Evolutionary conservation across 2,329 filamentous ascomycete genomes (phyloP), one percentile per base, ranked within the genome.

Genomic region (Xylaria sp.): DNA sequence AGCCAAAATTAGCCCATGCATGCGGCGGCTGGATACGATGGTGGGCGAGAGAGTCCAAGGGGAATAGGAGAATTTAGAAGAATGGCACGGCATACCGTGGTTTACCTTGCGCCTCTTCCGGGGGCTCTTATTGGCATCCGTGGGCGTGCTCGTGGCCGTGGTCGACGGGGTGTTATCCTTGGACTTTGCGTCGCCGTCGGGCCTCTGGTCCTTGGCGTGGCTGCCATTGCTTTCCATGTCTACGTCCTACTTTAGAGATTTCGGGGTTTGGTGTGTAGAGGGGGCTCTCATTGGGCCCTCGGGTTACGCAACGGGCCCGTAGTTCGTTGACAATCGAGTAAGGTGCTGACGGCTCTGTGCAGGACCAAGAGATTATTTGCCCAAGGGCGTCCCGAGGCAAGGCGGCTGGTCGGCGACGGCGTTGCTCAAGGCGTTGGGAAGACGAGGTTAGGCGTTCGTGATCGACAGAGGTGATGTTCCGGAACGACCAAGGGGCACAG

Each of bases 31-130:
- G 54, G 52, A 65, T 62, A 65, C 62, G 63, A 63, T 57, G 56
- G 60, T 57, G 60, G 61, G 39, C 51, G 41, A 44, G 51, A 41
- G 40, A 39, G 52, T 34, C 54, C 47, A 43, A 56, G 48, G 42
- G 54, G 46, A 50, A 61, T 60, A 57, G 60, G 57, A 62, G 56
- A 58, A 56, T 56, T 47, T 21, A 60, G 56, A 53, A 60, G 60
- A 63, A 63, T 66, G 59, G 62, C 62, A 67, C 53, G 64, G 74
- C 86, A 77, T 84, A 92, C 90, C 90, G 77, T 93, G 90, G 78
- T 92, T 92, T 65, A 93, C 90, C 78, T 93, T 93, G 79, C 90
- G 88, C 76, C 90, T 83, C 81, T 92, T 92, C 78, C 91, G 92
- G 44, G 88, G 86, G 71, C 85, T 89, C 73, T 82, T 66, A 64